phyloP scores from a whole-genome alignment of 495 filamentous ascomycete species.

The Cetradonia linearis region DNA sequence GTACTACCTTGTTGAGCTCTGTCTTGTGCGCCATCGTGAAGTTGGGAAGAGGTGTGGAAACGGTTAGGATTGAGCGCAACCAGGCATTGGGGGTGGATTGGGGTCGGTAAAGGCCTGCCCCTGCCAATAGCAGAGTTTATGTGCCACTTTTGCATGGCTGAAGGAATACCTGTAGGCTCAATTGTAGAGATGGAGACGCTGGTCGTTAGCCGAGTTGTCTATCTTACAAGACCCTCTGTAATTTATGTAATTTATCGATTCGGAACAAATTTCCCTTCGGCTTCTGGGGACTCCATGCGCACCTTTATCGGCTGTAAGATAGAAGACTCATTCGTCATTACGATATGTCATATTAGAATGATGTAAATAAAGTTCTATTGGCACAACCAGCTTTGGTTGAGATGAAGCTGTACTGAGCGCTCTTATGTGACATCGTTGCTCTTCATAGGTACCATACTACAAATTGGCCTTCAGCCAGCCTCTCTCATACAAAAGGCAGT shows the following conservation, averaged over 20 bases:
- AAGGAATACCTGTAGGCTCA: background rate
- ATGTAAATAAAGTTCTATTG: no score
- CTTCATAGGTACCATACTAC: no score
- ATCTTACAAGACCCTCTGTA: background rate
- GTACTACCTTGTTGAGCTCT: background rate
- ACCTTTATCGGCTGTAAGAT: no score
- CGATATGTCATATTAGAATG: no score
- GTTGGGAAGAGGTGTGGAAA: slow-evolving; percentile 10
- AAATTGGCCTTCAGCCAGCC: no score
- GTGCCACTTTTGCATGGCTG: slow-evolving; percentile 19
- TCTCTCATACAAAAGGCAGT: no score
- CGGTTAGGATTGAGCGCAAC: background rate
- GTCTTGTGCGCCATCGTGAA: background rate
- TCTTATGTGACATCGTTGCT: no score
- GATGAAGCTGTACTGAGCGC: no score
- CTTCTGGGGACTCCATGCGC: no score
- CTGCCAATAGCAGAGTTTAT: slow-evolving; percentile 10
- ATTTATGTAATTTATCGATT: background rate
- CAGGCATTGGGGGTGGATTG: background rate
- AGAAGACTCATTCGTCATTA: no score
- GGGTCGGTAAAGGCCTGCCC: background rate
- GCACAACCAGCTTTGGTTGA: no score
- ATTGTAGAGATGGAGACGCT: background rate
- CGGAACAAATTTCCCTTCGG: no score
- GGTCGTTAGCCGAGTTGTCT: background rate